Percentiles rank a stretch among this genome's conserved stretches.
Evolutionary conservation across 352 stramenopile species (phyloP).

Genomic region (Phytopythium aichiense): DNA sequence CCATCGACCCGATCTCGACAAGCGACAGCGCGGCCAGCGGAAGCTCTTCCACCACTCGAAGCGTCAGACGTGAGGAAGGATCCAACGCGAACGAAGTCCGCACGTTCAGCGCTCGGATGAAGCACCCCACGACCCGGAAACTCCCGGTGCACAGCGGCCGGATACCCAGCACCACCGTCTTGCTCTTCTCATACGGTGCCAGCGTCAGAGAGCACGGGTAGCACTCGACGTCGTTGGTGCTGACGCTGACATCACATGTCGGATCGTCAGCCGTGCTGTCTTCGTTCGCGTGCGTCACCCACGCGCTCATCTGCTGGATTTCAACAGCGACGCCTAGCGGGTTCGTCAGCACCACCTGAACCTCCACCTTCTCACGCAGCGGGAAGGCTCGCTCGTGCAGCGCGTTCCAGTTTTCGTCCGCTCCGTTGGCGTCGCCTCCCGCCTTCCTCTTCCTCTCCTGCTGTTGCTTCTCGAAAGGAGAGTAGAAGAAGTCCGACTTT

Average conservation of each 20-base stretch:
- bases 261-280: not conserved
- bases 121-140: conserved; percentile 51
- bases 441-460: conserved; percentile 12
- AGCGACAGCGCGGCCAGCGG: conserved; percentile 47
- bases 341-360: conserved; percentile 64
- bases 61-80: conserved; percentile 8
- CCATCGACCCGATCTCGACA: conserved; percentile 33
- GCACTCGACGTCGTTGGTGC: conserved; percentile 34
- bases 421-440: conserved; percentile 10
- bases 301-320: conserved; percentile 55
- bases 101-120: conserved; percentile 57
- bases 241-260: not conserved
- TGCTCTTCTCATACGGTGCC: conserved; percentile 46
- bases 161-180: conserved; percentile 40
- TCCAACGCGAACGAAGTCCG: conserved; percentile 46
- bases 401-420: conserved; percentile 11
- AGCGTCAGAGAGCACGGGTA: conserved; percentile 52
- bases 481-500: conserved; percentile 56
- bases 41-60: conserved; percentile 41
- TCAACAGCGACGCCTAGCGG: conserved; percentile 58
- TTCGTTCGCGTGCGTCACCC: conserved; percentile 28
- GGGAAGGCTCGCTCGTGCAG: conserved; percentile 46
- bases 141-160: conserved; percentile 38
- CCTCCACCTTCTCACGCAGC: conserved; percentile 46
- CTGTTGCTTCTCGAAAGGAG: conserved; percentile 52